Base-by-base conservation (phyloP, 1,139 yeast genomes). In the Tardiomyces blankii region DNA sequence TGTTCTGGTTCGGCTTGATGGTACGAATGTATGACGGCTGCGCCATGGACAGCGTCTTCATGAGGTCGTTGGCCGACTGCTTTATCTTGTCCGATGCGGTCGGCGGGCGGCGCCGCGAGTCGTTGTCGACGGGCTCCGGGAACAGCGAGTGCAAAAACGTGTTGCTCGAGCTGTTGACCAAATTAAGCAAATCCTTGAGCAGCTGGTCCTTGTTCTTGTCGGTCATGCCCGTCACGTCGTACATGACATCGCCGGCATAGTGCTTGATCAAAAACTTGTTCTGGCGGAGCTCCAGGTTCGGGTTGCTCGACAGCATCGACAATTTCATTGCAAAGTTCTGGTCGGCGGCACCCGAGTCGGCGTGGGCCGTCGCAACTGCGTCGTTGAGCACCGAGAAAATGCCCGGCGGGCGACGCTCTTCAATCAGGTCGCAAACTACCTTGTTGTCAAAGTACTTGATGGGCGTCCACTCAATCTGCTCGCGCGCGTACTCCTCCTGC, bases 71-170 rank as follows among this genome's bases (percentile, higher is more conserved):
- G 12, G 99, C 99, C 62, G 95, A 83, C 52, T 72, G 76, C 62
- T 88, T 91, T 62, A 93, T 93, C 63, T 88, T 91, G 62, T 91
- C 98, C 52, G 95, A 84, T 0, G 97, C 96, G n/a, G 97, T 89
- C 50, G 95, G 95, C 3, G 96, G 94, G 58, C 95, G 79, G 35
- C 64, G 54, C 18, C 66, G 56, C 2, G 85, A 78, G 47, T 80
- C 86, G 21, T 78, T 74, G 52, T 87, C 82, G 13, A 80, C 75
- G 14, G 78, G 70, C n/a, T 82, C 78, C 1, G 97, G 96, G 74
- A 91, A 89, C 48, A 91, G 67, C 0, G 75, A 66, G 39, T 64
- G 66, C 44, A 91, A 66, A 60, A 88, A 93, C 9, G 66, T 62
- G 61, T 87, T 87, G 41, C 73, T 66, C 1, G 96, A 81, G 2